A percentile compares a stretch with the other conserved stretches of the same genome.
Conservation (phyloP, 176 grass and related monocot genomes). For the Oryza longistaminata region DNA sequence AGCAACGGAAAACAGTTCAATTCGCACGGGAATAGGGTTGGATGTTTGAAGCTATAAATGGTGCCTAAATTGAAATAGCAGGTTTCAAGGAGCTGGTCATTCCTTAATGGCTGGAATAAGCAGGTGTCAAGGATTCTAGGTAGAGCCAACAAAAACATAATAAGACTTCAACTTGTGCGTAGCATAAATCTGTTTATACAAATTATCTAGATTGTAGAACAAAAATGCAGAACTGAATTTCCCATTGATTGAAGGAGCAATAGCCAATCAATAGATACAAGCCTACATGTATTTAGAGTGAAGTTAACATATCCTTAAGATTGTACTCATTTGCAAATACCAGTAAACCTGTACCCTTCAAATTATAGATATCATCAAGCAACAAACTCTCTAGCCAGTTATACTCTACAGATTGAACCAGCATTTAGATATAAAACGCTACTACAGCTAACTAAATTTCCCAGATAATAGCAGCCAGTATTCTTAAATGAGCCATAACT, state of each 20-base stretch:
- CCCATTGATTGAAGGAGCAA: neutral
- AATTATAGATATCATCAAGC: neutral
- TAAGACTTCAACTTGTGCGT: neutral
- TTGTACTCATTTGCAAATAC: neutral
- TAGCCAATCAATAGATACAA: neutral
- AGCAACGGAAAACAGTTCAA: neutral
- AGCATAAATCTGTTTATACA: neutral
- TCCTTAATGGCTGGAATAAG: neutral
- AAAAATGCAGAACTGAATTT: neutral
- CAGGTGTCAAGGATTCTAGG: neutral
- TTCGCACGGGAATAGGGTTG: neutral
- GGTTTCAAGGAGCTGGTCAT: neutral
- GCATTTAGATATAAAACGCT: neutral
- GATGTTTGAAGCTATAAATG: neutral
- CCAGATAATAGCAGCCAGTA: neutral
- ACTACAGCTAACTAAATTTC: neutral
- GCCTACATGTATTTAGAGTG: neutral
- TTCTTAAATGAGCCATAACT: neutral
- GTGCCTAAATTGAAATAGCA: neutral
- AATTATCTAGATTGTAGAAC: neutral
- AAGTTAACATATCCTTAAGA: neutral
- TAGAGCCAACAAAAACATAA: neutral
- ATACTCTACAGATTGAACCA: neutral
- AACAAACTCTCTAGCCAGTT: neutral
- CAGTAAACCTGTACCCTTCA: neutral